Conservation (phyloP, 768 basidiomycete species). For the Phallus indusiatus region DNA sequence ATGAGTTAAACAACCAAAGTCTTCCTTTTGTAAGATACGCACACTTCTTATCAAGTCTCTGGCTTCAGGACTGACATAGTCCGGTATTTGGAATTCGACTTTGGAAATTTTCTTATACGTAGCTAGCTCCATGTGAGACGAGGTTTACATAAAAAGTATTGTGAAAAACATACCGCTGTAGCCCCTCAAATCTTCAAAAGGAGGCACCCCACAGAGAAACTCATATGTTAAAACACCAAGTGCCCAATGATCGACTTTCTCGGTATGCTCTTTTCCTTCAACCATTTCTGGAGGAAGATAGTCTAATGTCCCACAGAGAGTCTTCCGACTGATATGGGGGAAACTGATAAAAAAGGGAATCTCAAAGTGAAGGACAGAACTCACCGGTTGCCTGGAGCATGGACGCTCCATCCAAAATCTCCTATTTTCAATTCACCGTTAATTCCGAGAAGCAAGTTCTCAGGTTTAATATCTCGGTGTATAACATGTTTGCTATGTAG, state of each 20-base stretch:
- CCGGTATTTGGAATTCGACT: slow-evolving; percentile 70
- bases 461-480: slow-evolving; percentile 98
- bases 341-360: background rate
- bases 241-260: slow-evolving; percentile 94
- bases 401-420: slow-evolving; percentile 98
- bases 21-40: slow-evolving; percentile 14
- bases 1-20: background rate
- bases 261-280: slow-evolving; percentile 79
- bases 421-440: slow-evolving; percentile 97
- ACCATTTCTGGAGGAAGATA: slow-evolving; percentile 99
- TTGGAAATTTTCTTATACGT: slow-evolving; percentile 85
- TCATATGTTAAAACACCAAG: slow-evolving; percentile 95
- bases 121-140: slow-evolving; percentile 33
- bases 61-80: slow-evolving; percentile 50
- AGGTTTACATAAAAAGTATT: background rate
- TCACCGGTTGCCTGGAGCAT: slow-evolving; percentile 77
- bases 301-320: slow-evolving; percentile 92
- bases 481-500: slow-evolving; percentile 95
- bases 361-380: background rate
- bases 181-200: slow-evolving; percentile 80
- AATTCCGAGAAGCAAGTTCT: slow-evolving; percentile 89
- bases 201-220: slow-evolving; percentile 76
- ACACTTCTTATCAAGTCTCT: slow-evolving; percentile 58
- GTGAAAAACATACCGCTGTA: slow-evolving; percentile 48
- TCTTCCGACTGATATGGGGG: slow-evolving; percentile 44